These are phyloP conservation scores for Zymoseptoria brevis DNA, from an alignment of 2,329 filamentous ascomycete genomes.

Conservation along the genomic window DNA sequence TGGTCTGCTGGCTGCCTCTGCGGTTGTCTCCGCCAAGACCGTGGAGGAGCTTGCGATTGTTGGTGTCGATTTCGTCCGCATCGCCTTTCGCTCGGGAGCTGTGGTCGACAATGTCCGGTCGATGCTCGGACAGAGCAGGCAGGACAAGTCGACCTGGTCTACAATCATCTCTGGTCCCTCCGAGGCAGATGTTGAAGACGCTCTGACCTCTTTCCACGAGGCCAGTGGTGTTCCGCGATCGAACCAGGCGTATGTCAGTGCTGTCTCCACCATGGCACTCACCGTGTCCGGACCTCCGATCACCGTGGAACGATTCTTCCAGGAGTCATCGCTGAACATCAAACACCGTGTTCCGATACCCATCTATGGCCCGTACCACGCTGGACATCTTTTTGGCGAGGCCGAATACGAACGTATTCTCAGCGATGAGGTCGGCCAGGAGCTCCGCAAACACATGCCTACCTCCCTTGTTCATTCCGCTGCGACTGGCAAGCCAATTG, in stretches of 20 bases:
- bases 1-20: slow-evolving; percentile 61
- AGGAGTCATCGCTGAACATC: slow-evolving; percentile 41
- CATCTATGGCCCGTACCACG: slow-evolving; percentile 53
- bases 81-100: slow-evolving; percentile 57
- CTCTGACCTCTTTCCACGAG: slow-evolving; percentile 52
- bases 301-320: slow-evolving; percentile 45
- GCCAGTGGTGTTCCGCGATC: slow-evolving; percentile 45
- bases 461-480: slow-evolving; percentile 41
- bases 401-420: slow-evolving; percentile 47
- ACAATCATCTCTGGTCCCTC: slow-evolving; percentile 53
- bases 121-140: slow-evolving; percentile 45
- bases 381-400: slow-evolving; percentile 46
- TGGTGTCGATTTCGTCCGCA: slow-evolving; percentile 55
- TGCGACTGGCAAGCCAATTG: slow-evolving; percentile 38
- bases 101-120: slow-evolving; percentile 36
- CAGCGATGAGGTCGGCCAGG: slow-evolving; percentile 31
- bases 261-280: slow-evolving; percentile 50
- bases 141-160: slow-evolving; percentile 58
- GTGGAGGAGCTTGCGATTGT: slow-evolving; percentile 55
- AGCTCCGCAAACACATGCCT: slow-evolving; percentile 37
- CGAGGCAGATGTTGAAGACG: slow-evolving; percentile 44
- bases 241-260: slow-evolving; percentile 51
- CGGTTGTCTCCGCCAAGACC: slow-evolving; percentile 56
- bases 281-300: slow-evolving; percentile 53
- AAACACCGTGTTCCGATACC: slow-evolving; percentile 47